Percentiles rank a stretch among this genome's conserved stretches.
These are phyloP conservation scores for Cardamine resedifolia DNA, from an alignment of 345 rosid species.

Conservation along the genomic window DNA sequence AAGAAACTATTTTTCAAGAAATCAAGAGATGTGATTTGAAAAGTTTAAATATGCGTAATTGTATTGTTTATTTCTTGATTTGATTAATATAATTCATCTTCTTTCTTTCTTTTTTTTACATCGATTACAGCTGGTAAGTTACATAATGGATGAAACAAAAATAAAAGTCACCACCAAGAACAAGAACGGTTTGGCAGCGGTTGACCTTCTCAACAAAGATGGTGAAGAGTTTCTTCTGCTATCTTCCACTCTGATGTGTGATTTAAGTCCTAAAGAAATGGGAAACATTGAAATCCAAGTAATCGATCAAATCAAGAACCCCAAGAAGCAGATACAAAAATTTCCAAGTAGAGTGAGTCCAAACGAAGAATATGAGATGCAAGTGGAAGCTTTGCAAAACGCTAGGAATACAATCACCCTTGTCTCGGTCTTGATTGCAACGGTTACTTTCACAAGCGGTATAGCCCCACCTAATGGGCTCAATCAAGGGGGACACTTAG, in stretches of 20 bases:
- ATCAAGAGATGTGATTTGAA: neutral
- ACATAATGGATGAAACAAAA: neutral
- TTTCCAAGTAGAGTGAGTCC: too few species aligned
- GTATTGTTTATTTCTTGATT: neutral
- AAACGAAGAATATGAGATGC: neutral
- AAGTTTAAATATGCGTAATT: neutral
- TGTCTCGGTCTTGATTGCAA: neutral
- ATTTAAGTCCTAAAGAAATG: too few species aligned
- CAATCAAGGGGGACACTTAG: too few species aligned
- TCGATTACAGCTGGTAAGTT: constrained; percentile 17
- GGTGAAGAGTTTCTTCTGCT: neutral
- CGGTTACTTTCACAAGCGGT: too few species aligned
- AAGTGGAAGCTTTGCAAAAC: neutral
- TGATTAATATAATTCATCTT: neutral
- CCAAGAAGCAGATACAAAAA: too few species aligned
- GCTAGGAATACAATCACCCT: neutral
- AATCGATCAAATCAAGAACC: too few species aligned
- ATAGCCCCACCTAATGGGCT: too few species aligned
- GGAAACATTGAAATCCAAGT: neutral
- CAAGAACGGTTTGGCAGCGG: constrained; percentile 14
- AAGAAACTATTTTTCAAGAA: too few species aligned
- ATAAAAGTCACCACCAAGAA: constrained; percentile 3
- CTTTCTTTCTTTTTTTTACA: too few species aligned
- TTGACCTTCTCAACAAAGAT: constrained; percentile 23
- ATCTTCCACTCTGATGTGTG: neutral